Evolutionary conservation across 2,329 filamentous ascomycete species (phyloP).

Genomic region (Fusarium sp.): DNA sequence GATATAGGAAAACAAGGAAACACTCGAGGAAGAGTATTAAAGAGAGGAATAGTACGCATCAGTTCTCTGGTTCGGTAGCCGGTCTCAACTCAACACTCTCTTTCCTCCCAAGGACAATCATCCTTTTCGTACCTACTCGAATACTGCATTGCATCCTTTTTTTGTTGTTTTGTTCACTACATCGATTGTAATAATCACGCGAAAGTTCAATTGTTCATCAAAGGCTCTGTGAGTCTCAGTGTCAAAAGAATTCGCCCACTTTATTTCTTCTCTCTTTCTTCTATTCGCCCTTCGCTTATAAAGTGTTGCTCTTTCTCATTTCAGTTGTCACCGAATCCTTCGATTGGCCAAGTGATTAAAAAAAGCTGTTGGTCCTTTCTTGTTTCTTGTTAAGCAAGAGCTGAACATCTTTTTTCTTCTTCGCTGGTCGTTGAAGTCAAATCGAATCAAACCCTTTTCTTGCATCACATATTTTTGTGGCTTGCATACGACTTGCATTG

Average conservation of each 20-base stretch:
- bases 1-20: conserved; percentile 1
- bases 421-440: conserved; percentile 34
- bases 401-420: conserved; percentile 15
- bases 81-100: conserved; percentile 35
- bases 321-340: conserved; percentile 2
- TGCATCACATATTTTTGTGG: conserved; percentile 35
- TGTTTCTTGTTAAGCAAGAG: background rate
- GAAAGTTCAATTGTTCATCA: conserved; percentile 1
- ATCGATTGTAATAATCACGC: conserved; percentile 31
- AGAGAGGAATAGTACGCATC: conserved; percentile 16
- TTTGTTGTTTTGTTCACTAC: conserved; percentile 4
- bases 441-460: conserved; percentile 11
- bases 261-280: conserved; percentile 7
- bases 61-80: conserved; percentile 26
- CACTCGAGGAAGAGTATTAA: conserved; percentile 31
- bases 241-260: conserved; percentile 17
- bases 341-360: conserved; percentile 12
- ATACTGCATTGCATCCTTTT: conserved; percentile 1
- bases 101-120: conserved; percentile 14
- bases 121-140: background rate
- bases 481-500: conserved; percentile 24
- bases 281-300: conserved; percentile 34
- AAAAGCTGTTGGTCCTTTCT: background rate
- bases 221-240: conserved; percentile 38
- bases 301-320: conserved; percentile 13